Conservation (phyloP, 306 rosid genomes). For the Cyclanthera cordifolia region DNA sequence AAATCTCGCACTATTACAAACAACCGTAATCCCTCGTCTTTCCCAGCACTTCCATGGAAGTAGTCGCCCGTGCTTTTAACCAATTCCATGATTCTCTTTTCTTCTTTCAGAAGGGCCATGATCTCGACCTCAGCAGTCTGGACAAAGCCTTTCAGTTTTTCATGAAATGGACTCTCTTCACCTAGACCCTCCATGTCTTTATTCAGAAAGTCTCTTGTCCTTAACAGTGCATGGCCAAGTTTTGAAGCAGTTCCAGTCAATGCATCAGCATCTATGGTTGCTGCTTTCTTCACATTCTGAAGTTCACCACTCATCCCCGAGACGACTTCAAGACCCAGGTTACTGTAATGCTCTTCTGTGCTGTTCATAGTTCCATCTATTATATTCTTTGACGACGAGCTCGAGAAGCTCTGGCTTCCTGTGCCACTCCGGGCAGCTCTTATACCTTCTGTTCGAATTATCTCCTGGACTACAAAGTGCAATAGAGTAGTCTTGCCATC, state of each 20-base stretch:
- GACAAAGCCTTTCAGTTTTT: constrained; percentile 44
- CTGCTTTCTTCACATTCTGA: constrained; percentile 76
- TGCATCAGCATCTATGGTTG: constrained; percentile 64
- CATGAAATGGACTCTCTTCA: constrained; percentile 35
- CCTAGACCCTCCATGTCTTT: constrained; percentile 26
- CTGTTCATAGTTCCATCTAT: constrained; percentile 32
- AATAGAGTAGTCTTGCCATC: constrained; percentile 92
- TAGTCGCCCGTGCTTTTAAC: constrained; percentile 88
- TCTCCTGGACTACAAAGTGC: constrained; percentile 88
- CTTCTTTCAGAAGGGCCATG: constrained; percentile 43
- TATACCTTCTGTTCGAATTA: constrained; percentile 79
- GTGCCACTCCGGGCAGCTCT: constrained; percentile 53
- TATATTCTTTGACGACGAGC: constrained; percentile 49
- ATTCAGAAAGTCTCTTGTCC: constrained; percentile 42
- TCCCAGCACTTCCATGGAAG: constrained; percentile 82
- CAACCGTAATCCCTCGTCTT: constrained; percentile 78
- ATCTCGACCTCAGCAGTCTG: constrained; percentile 57
- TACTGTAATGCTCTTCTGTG: constrained; percentile 49
- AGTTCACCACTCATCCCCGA: constrained; percentile 59
- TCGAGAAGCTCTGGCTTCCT: constrained; percentile 47
- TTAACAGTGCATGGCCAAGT: constrained; percentile 44
- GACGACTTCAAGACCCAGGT: constrained; percentile 63
- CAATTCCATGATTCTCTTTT: constrained; percentile 65
- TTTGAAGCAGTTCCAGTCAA: constrained; percentile 64
- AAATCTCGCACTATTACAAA: constrained; percentile 69